Percentiles rank a stretch among this genome's conserved stretches.
phyloP scores from a whole-genome alignment of 1,284 basidiomycete genomes.

The Gomphus bonarii region DNA sequence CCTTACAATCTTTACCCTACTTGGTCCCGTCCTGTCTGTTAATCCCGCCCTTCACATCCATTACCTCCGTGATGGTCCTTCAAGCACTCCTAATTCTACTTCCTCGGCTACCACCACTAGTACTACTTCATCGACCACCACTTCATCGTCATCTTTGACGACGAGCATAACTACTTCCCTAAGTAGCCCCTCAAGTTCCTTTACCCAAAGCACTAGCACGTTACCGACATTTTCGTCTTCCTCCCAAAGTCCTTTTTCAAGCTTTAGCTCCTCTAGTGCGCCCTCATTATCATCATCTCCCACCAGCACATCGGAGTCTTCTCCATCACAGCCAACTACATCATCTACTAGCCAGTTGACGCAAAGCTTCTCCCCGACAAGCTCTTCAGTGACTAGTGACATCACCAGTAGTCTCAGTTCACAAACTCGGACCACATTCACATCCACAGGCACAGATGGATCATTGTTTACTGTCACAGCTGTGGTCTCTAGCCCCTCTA shows the following conservation, averaged over 20 bases:
- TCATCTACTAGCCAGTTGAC: conserved; percentile 5
- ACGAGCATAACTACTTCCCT: background rate
- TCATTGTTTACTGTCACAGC: background rate
- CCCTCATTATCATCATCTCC: background rate
- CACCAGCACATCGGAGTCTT: background rate
- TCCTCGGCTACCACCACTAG: conserved; percentile 3
- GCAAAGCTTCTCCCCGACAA: conserved; percentile 1
- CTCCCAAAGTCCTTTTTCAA: background rate
- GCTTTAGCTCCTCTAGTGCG: background rate
- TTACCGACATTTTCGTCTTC: background rate
- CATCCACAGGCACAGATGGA: background rate
- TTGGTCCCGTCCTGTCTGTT: background rate
- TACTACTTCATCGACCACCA: background rate
- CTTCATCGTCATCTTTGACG: background rate
- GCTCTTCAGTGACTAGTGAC: background rate
- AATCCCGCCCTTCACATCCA: background rate
- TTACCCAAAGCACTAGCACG: background rate
- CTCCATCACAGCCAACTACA: background rate
- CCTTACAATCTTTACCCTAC: conserved; percentile 13
- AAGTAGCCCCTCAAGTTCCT: background rate
- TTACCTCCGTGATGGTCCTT: background rate
- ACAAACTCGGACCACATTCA: background rate
- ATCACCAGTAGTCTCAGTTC: background rate
- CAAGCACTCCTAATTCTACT: background rate
- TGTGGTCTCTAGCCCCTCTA: background rate